Evolutionary conservation across 192 early-diverging fungal species (phyloP).

Genomic region (Coemansia sp.): DNA sequence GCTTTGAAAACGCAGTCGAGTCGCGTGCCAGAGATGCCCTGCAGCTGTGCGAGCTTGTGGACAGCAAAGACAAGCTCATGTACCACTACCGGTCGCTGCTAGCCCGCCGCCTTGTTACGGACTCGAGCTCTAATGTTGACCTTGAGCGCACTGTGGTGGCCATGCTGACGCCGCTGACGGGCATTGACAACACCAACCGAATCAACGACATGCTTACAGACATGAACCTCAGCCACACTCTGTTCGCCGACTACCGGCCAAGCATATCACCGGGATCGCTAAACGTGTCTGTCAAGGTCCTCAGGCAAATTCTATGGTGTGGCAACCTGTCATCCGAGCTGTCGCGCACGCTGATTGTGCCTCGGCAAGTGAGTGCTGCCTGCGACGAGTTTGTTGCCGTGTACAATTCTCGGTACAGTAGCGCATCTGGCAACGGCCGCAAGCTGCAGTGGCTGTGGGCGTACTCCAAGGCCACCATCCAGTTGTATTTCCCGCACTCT

Average conservation of each 20-base stretch:
- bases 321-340: not conserved
- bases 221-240: not conserved
- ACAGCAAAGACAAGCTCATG: not conserved
- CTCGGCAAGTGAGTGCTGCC: not conserved
- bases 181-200: not conserved
- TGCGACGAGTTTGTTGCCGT: not conserved
- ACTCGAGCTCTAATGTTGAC: not conserved
- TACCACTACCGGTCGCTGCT: not conserved
- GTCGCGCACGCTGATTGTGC: not conserved
- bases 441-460: slow-evolving; percentile 26
- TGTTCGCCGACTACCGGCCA: not conserved
- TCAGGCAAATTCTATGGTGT: not conserved
- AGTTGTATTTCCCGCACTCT: slow-evolving; percentile 86
- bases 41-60: not conserved
- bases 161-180: not conserved
- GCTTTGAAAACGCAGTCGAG: not conserved
- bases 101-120: not conserved
- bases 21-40: not conserved
- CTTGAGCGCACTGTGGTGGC: not conserved
- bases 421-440: not conserved
- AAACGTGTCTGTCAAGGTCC: not conserved
- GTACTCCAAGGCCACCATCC: slow-evolving; percentile 36
- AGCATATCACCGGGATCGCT: not conserved
- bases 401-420: not conserved
- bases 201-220: not conserved